A percentile compares a stretch with the other conserved stretches of the same genome.
Evolutionary conservation across 2,329 filamentous ascomycete species (phyloP).

Genomic region (Simplicillium sp.): DNA sequence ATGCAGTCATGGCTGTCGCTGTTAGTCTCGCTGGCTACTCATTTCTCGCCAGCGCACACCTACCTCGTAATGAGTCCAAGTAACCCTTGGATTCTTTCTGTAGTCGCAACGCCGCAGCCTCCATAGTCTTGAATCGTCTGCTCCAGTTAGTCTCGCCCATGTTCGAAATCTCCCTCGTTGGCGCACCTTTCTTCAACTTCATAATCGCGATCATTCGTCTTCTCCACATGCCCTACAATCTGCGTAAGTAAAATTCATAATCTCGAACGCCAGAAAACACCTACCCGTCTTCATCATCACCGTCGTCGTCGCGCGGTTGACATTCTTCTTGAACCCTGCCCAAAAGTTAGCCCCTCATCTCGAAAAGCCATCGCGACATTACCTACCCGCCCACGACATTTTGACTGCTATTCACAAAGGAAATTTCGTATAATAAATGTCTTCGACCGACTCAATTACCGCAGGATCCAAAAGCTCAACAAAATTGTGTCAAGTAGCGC

Average conservation of each 20-base stretch:
- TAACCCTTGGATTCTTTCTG: conserved; percentile 99
- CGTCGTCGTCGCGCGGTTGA: conserved; percentile 97
- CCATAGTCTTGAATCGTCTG: conserved; percentile 95
- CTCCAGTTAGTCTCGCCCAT: conserved; percentile 12
- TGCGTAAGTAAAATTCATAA: conserved; percentile 7
- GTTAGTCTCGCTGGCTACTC: neutral
- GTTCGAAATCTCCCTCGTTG: neutral
- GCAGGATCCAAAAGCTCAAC: too few relatives aligned
- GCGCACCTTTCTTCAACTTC: conserved; percentile 85
- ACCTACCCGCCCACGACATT: conserved; percentile 64
- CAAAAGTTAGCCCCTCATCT: conserved; percentile 18
- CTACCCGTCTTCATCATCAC: conserved; percentile 98
- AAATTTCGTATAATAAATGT: too few relatives aligned
- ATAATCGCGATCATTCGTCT: conserved; percentile 97
- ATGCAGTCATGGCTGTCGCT: conserved; percentile 82
- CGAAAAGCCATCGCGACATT: conserved; percentile 15
- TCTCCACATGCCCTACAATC: conserved; percentile 76
- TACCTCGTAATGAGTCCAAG: conserved; percentile 85
- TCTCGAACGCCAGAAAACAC: conserved; percentile 11
- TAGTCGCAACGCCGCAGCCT: conserved; percentile 80
- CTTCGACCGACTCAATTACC: too few relatives aligned
- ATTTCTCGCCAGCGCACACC: neutral
- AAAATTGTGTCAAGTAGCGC: too few relatives aligned
- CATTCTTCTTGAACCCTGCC: conserved; percentile 67
- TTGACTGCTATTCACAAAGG: conserved; percentile 15